These are phyloP conservation scores for Elaeis oleifera DNA, from an alignment of 202 grass and related monocot genomes.

Conservation along the genomic window DNA sequence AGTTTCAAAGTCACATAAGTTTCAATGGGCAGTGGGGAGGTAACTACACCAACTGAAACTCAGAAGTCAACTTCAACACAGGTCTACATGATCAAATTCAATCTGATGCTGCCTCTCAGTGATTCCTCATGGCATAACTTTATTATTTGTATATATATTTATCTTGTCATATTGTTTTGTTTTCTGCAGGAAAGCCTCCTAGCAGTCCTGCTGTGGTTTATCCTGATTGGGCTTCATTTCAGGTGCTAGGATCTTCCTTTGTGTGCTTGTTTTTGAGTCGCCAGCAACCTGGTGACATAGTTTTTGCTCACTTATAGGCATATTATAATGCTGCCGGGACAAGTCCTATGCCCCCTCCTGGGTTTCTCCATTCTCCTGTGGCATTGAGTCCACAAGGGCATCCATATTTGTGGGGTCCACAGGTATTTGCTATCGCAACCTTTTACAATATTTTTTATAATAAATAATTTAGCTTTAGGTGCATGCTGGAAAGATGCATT, in stretches of 20 bases:
- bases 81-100: slow-evolving; percentile 30
- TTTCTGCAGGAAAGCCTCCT: slow-evolving; percentile 47
- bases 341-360: slow-evolving; percentile 37
- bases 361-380: slow-evolving; percentile 48
- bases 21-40: slow-evolving; percentile 47
- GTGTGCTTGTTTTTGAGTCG: slow-evolving; percentile 19
- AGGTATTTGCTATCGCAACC: slow-evolving; percentile 23
- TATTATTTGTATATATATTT: slow-evolving; percentile 10
- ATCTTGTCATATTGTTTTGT: slow-evolving; percentile 35
- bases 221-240: slow-evolving; percentile 54
- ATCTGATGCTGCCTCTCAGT: neutral
- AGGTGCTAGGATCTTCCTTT: slow-evolving; percentile 31
- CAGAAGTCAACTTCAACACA: slow-evolving; percentile 40
- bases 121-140: no score
- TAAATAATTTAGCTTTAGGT: neutral
- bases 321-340: slow-evolving; percentile 45
- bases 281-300: slow-evolving; percentile 19
- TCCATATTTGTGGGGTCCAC: slow-evolving; percentile 69
- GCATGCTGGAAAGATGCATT: neutral
- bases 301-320: slow-evolving; percentile 39
- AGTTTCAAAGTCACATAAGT: no score
- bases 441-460: slow-evolving; percentile 1
- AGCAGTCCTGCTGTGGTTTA: slow-evolving; percentile 46
- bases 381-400: slow-evolving; percentile 50
- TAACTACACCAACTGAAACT: slow-evolving; percentile 42